phyloP scores from a whole-genome alignment of 1,284 basidiomycete genomes.

The Austropuccinia psidii region DNA sequence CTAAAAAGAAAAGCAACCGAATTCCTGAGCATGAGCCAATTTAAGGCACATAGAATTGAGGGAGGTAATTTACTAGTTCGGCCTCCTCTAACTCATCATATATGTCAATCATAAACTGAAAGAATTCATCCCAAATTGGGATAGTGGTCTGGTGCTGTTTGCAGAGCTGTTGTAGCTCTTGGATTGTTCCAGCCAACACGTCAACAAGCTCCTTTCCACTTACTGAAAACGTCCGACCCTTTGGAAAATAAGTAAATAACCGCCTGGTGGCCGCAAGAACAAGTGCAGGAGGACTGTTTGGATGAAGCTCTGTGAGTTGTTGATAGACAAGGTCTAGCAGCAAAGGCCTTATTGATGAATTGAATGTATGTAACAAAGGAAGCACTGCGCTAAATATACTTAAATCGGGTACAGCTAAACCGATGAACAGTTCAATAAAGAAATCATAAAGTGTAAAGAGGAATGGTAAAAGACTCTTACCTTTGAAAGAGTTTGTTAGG shows the following conservation, averaged over 20 bases:
- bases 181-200: not conserved
- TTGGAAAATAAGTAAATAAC: slow-evolving; percentile 1
- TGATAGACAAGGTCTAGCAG: slow-evolving; percentile 24
- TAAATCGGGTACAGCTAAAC: slow-evolving; percentile 14
- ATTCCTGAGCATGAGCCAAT: not conserved
- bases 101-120: slow-evolving; percentile 30
- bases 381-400: slow-evolving; percentile 6
- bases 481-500: slow-evolving; percentile 41
- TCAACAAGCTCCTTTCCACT: slow-evolving; percentile 25
- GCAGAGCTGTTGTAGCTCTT: slow-evolving; percentile 21
- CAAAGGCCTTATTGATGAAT: slow-evolving; percentile 10
- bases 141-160: not conserved
- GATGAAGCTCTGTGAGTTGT: slow-evolving; percentile 17
- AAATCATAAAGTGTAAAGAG: not conserved
- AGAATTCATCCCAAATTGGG: slow-evolving; percentile 21
- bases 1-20: not conserved
- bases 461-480: slow-evolving; percentile 30
- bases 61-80: slow-evolving; percentile 8
- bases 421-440: too few species aligned
- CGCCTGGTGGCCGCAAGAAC: slow-evolving; percentile 13
- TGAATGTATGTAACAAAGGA: slow-evolving; percentile 10
- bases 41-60: not conserved
- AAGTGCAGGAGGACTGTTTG: slow-evolving; percentile 9
- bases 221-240: not conserved
- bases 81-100: slow-evolving; percentile 3